Evolutionary conservation across 2,329 filamentous ascomycete genomes (phyloP), one percentile per base, ranked within the genome.

Genomic region (Geosmithia flava): DNA sequence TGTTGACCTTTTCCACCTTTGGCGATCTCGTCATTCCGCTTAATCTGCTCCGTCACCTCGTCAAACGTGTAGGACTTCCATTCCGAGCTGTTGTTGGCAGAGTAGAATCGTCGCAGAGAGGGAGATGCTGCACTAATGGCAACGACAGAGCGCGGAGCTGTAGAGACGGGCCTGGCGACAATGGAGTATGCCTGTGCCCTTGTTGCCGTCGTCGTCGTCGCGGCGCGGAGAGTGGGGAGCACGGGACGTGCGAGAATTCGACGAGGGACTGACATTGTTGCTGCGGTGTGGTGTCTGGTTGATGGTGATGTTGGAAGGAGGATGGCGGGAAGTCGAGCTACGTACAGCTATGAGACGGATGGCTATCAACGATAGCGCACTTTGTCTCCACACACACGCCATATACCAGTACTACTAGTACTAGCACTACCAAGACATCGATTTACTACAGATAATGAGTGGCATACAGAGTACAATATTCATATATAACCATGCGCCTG

Each of bases 11-110:
- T 48, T 16, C 51, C 50, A 53, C 37, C 59, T 51, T 23, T 59
- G 54, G 51, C 54, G 6, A 60, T 42, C 43, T 53, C 45, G 17
- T 43, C 42, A 37, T 56, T 56, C 20, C 33, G 16, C 30, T 57
- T 48, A 6, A 59, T 58, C 27, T 68, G 58, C n/a, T 62, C 57
- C 59, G 69, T 61, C 17, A 78, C 55, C 62, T 76, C 70, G 49
- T 70, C 64, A 56, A 77, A 79, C 7, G 54, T 60, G 66, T 72
- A 79, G 10, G 68, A 58, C 55, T 67, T 74, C 55, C 56, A 67
- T 8, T 52, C 52, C 13, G 49, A 45, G 4, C 17, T 44, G 46
- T 37, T 40, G 19, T 50, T 42, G 17, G 45, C 51, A 23, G 62
- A 66, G 52, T 62, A 67, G 37, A 55, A 54, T 10, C 59, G 33